Evolutionary conservation across 306 rosid species (phyloP), one percentile per base, ranked within the genome.

Genomic region (Fagus sylvatica): DNA sequence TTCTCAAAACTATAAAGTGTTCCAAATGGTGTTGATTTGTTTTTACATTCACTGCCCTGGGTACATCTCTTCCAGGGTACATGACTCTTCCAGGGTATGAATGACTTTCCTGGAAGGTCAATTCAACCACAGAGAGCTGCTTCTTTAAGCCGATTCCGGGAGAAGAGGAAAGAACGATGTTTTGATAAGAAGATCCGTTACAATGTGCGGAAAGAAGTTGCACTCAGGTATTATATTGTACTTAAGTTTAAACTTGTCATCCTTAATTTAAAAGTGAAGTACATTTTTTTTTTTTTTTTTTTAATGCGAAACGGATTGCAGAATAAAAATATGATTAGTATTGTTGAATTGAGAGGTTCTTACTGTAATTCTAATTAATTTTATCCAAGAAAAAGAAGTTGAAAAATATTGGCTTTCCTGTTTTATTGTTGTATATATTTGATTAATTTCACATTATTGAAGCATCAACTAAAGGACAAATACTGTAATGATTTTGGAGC

Each of bases 101-200:
- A 61, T 68, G 88, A 85, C 75, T 82, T 79, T 74, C 59, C 76
- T 28, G 77, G 67, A 32, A 84, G 83, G 75, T 82, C 86, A 28
- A 83, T 65, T 54, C 88, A 84, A 81, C 86, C 90, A 1, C 88
- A 87, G 19, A 82, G 90, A 82, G 88, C 86, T 74, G 90, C 90
- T 65, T 87, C 90, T 42, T 71, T 87, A 73, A 87, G 71, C 60
- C 74, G 90, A 75, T 87, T 87, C 69, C 76, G 90, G 10, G 88
- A 87, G 83, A 87, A 87, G 83, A 82, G 90, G 73, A 87, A 87
- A 79, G 90, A 87, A 39, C 79, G 90, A 71, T 84, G 88, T 74
- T 87, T 84, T 61, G 90, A 84, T 72, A 87, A 84, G 78, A 87
- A 87, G 68, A 84, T 87, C 15, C 88, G 90, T 56, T 87, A 87